These are phyloP conservation scores for Clitopilus hobsonii DNA, from an alignment of 768 basidiomycete species.

Conservation along the genomic window DNA sequence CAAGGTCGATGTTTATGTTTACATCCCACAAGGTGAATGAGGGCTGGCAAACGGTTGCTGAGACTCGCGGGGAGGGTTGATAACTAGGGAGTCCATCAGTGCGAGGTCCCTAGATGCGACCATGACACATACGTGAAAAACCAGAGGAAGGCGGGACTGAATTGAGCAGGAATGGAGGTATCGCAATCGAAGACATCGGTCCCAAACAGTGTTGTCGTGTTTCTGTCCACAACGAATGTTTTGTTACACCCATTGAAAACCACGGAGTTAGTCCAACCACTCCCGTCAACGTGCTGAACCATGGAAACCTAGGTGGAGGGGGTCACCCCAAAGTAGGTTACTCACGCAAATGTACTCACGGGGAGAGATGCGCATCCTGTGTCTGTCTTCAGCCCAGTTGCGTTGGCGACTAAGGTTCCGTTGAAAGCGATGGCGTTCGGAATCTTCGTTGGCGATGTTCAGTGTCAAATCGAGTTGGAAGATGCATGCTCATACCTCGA, in stretches of 20 bases:
- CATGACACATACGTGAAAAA: slow-evolving; percentile 38
- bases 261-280: slow-evolving; percentile 40
- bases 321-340: neutral
- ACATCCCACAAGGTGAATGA: slow-evolving; percentile 40
- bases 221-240: slow-evolving; percentile 34
- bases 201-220: slow-evolving; percentile 40
- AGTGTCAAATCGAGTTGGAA: too few species aligned
- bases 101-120: neutral
- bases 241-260: slow-evolving; percentile 35
- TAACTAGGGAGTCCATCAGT: slow-evolving; percentile 17
- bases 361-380: slow-evolving; percentile 35
- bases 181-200: slow-evolving; percentile 22
- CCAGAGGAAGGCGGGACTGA: slow-evolving; percentile 53
- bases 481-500: slow-evolving; percentile 29
- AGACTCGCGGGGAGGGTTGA: slow-evolving; percentile 29
- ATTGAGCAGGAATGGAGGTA: slow-evolving; percentile 23
- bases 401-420: slow-evolving; percentile 45
- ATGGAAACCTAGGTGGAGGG: slow-evolving; percentile 28
- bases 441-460: too few species aligned
- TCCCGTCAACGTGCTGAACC: slow-evolving; percentile 21
- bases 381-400: slow-evolving; percentile 41
- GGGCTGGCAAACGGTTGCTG: slow-evolving; percentile 46
- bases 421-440: slow-evolving; percentile 31
- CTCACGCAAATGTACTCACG: slow-evolving; percentile 19
- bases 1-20: slow-evolving; percentile 37